Conservation (phyloP, 2,329 filamentous ascomycete genomes). For the Massarina eburnea region DNA sequence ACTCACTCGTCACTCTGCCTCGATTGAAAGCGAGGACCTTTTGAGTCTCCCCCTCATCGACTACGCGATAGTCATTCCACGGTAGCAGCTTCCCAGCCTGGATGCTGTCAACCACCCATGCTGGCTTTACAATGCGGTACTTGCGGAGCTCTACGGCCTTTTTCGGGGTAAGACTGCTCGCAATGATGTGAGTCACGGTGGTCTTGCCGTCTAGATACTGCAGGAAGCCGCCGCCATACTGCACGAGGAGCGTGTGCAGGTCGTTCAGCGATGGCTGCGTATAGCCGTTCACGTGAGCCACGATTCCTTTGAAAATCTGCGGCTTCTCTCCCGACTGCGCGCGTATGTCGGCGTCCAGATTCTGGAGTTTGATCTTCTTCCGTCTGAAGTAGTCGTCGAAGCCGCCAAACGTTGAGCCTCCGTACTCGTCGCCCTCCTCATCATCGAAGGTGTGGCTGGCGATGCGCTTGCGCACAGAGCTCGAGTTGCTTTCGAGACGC, state of each 20-base stretch:
- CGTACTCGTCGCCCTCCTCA: constrained; percentile 90
- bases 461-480: constrained; percentile 63
- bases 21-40: constrained; percentile 68
- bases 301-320: constrained; percentile 85
- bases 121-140: constrained; percentile 91
- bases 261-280: constrained; percentile 91
- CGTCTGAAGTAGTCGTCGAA: constrained; percentile 90
- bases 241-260: constrained; percentile 83
- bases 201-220: constrained; percentile 97
- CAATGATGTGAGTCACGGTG: constrained; percentile 92
- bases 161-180: constrained; percentile 85
- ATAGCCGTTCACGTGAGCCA: constrained; percentile 92
- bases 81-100: constrained; percentile 77
- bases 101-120: constrained; percentile 92
- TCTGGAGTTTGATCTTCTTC: constrained; percentile 97
- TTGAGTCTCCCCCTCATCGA: constrained; percentile 83
- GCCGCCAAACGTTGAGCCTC: constrained; percentile 81
- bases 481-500: constrained; percentile 61
- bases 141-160: constrained; percentile 85
- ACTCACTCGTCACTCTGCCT: constrained; percentile 68
- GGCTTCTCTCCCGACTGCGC: constrained; percentile 69
- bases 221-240: constrained; percentile 90
- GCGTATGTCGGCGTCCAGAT: constrained; percentile 81
- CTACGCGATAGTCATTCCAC: constrained; percentile 81
- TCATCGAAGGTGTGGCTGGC: constrained; percentile 72